Evolutionary conservation across 352 stramenopile species (phyloP).

Genomic region (Pythium pyrilobum): DNA sequence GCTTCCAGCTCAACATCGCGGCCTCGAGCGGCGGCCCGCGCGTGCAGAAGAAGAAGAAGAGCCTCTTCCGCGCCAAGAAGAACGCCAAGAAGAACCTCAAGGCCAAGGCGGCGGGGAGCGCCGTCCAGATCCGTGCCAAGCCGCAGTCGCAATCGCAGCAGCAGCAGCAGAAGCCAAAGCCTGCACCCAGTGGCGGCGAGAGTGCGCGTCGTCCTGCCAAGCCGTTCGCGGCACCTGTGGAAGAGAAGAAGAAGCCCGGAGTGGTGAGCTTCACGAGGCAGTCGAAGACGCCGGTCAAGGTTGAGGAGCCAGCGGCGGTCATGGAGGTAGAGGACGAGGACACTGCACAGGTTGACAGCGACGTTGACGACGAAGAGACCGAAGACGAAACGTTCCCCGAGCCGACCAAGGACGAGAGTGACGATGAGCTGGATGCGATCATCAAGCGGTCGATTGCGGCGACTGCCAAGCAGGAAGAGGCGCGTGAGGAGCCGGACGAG

Average conservation of each 20-base stretch:
- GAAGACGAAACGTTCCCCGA: constrained; percentile 11
- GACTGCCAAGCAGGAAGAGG: constrained; percentile 11
- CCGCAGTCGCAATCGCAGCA: not conserved
- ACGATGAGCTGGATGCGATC: constrained; percentile 22
- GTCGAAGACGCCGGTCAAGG: not conserved
- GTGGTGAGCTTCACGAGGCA: constrained; percentile 9
- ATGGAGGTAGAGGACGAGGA: constrained; percentile 16
- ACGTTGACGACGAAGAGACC: constrained; percentile 11
- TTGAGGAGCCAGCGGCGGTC: constrained; percentile 6
- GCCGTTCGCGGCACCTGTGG: not conserved
- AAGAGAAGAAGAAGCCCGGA: constrained; percentile 14
- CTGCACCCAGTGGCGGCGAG: not conserved
- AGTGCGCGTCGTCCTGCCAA: not conserved
- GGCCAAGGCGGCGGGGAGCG: constrained; percentile 28
- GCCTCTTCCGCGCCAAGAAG: constrained; percentile 74
- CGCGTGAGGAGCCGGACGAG: not conserved
- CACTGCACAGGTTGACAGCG: constrained; percentile 4
- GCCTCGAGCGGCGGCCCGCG: constrained; percentile 28
- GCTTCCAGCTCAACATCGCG: constrained; percentile 81
- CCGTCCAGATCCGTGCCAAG: too few relatives aligned
- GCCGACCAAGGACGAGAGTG: constrained; percentile 7
- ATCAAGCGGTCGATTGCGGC: constrained; percentile 14
- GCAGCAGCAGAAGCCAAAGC: not conserved
- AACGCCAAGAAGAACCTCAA: constrained; percentile 51
- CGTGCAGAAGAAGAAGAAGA: constrained; percentile 60